Conservation (phyloP, 495 filamentous ascomycete species). For the Pseudomonodictys pantanalensis region DNA sequence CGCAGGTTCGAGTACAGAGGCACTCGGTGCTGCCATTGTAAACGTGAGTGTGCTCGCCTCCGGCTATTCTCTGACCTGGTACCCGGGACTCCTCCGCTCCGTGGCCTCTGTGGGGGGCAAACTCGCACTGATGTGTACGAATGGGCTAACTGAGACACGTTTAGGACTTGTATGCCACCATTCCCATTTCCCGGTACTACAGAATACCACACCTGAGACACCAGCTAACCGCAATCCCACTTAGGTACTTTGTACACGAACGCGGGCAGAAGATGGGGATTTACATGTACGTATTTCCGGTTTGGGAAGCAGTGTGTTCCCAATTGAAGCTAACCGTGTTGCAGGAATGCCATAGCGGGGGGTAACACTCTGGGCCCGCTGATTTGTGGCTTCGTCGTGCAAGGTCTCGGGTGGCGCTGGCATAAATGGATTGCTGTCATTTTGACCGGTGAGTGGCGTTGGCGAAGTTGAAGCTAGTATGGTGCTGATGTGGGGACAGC, state of each 20-base stretch:
- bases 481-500: not conserved
- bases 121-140: no score
- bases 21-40: conserved; percentile 38
- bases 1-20: conserved; percentile 38
- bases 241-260: conserved; percentile 39
- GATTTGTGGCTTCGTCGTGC: conserved; percentile 38
- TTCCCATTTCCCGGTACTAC: no score
- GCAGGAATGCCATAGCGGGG: conserved; percentile 33
- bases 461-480: not conserved
- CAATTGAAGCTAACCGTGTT: not conserved
- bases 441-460: conserved; percentile 10
- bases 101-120: no score
- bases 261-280: conserved; percentile 34
- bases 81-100: conserved; percentile 1
- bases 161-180: no score
- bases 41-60: conserved; percentile 35
- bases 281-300: conserved; percentile 26
- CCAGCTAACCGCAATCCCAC: no score
- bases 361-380: conserved; percentile 40
- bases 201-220: no score
- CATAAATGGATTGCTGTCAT: conserved; percentile 41
- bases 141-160: conserved; percentile 20
- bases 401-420: conserved; percentile 36
- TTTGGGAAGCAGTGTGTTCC: not conserved
- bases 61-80: not conserved